These are phyloP conservation scores for Aspergillus hiratsukae DNA, from an alignment of 2,329 filamentous ascomycete genomes.

Conservation along the genomic window DNA sequence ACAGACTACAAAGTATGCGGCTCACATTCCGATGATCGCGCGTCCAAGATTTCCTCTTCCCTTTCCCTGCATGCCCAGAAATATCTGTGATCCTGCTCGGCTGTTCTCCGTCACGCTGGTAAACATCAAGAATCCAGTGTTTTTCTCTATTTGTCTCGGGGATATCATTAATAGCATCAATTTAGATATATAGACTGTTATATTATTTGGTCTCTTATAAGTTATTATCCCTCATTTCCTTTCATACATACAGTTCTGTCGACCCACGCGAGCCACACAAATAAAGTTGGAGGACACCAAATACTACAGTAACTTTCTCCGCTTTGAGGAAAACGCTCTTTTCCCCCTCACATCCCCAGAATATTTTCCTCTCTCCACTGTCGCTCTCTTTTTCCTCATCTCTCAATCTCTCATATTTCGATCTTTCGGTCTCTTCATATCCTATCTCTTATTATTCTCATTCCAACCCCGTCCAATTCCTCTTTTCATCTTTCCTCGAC, in stretches of 20 bases:
- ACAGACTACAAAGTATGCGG: not conserved
- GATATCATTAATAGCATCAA: not conserved
- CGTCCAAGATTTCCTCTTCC: not conserved
- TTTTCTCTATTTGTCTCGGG: too few species aligned
- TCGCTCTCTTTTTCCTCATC: conserved; percentile 1
- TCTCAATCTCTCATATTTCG: not conserved
- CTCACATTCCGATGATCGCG: not conserved
- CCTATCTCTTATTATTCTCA: not conserved
- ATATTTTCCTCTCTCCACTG: not conserved
- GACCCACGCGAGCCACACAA: not conserved
- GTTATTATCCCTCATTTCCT: not conserved
- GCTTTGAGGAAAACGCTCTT: not conserved
- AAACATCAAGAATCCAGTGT: too few species aligned
- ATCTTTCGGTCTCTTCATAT: not conserved
- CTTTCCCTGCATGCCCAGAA: not conserved
- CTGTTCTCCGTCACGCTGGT: not conserved
- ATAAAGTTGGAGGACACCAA: not conserved
- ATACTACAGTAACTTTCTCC: not conserved
- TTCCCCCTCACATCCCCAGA: not conserved
- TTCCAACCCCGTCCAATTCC: not conserved
- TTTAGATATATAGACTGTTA: not conserved
- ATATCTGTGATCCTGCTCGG: not conserved
- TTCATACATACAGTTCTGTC: not conserved
- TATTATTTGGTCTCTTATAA: too few species aligned
- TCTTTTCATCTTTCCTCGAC: not conserved